Conservation (phyloP, 495 filamentous ascomycete genomes). For the Aspergillus panamensis region DNA sequence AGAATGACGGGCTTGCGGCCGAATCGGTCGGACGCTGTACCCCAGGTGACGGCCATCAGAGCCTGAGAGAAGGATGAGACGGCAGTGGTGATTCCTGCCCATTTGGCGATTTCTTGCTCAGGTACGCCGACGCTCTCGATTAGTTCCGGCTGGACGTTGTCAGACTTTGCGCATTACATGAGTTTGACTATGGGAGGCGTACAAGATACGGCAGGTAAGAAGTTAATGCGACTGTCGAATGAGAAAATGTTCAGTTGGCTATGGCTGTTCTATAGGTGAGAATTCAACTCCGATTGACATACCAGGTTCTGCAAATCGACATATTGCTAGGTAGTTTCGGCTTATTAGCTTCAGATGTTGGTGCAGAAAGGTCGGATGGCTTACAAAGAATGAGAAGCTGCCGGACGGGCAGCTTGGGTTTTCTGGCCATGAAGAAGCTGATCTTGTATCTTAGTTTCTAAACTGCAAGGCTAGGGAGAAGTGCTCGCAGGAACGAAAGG, state of each 20-base stretch:
- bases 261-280: background rate
- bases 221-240: slow-evolving; percentile 61
- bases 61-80: slow-evolving; percentile 72
- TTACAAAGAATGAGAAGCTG: slow-evolving; percentile 63
- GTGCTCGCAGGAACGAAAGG: background rate
- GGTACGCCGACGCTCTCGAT: slow-evolving; percentile 74
- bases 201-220: slow-evolving; percentile 83
- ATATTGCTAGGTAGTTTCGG: slow-evolving; percentile 42
- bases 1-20: slow-evolving; percentile 77
- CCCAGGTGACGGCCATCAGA: slow-evolving; percentile 74
- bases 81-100: slow-evolving; percentile 69
- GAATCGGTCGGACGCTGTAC: slow-evolving; percentile 65
- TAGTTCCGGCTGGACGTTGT: slow-evolving; percentile 62
- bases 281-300: slow-evolving; percentile 19
- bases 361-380: slow-evolving; percentile 21
- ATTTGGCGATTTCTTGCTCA: slow-evolving; percentile 68
- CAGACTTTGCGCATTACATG: background rate
- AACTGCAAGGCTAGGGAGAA: background rate
- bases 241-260: background rate
- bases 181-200: slow-evolving; percentile 11
- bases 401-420: slow-evolving; percentile 45
- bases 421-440: slow-evolving; percentile 24
- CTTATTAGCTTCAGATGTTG: slow-evolving; percentile 1
- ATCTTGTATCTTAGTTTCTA: too few relatives aligned
- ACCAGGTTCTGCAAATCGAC: slow-evolving; percentile 79